These are phyloP conservation scores for Tirmania nivea DNA, from an alignment of 495 filamentous ascomycete genomes.

Conservation along the genomic window DNA sequence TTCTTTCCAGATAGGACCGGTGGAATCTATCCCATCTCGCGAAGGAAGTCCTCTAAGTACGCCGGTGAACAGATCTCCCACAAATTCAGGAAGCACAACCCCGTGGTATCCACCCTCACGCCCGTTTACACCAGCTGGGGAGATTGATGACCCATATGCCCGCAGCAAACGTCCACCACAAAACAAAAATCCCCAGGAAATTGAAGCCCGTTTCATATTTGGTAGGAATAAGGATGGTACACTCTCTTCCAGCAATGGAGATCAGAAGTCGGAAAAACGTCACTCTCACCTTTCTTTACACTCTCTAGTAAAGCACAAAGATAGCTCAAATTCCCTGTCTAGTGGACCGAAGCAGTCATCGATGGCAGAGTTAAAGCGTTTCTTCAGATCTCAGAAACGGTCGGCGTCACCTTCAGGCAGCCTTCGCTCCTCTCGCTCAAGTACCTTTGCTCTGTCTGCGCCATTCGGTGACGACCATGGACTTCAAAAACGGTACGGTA, in stretches of 20 bases:
- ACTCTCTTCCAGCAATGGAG: slow-evolving; percentile 24
- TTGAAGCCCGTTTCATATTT: slow-evolving; percentile 79
- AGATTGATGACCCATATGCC: slow-evolving; percentile 74
- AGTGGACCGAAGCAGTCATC: slow-evolving; percentile 42
- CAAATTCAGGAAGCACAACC: slow-evolving; percentile 34
- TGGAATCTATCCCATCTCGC: slow-evolving; percentile 43
- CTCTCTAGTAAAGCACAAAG: slow-evolving; percentile 26
- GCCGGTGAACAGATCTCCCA: slow-evolving; percentile 20
- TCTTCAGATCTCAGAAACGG: slow-evolving; percentile 55
- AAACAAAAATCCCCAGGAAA: slow-evolving; percentile 38
- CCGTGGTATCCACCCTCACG: slow-evolving; percentile 20
- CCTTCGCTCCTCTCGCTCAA: slow-evolving; percentile 34
- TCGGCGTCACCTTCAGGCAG: slow-evolving; percentile 38
- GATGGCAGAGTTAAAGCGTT: slow-evolving; percentile 85
- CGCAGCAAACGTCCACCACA: slow-evolving; percentile 59
- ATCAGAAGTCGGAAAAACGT: slow-evolving; percentile 21
- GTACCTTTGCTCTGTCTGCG: slow-evolving; percentile 34
- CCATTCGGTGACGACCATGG: slow-evolving; percentile 93
- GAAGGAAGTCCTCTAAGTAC: slow-evolving; percentile 36
- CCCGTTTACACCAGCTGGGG: slow-evolving; percentile 58
- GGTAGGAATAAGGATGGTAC: slow-evolving; percentile 29
- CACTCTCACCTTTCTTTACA: slow-evolving; percentile 25
- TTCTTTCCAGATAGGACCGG: slow-evolving; percentile 52
- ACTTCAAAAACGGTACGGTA: slow-evolving; percentile 76
- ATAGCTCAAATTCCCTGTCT: slow-evolving; percentile 19